Evolutionary conservation across 768 basidiomycete genomes (phyloP).

Genomic region (Sarcomyxa edulis): DNA sequence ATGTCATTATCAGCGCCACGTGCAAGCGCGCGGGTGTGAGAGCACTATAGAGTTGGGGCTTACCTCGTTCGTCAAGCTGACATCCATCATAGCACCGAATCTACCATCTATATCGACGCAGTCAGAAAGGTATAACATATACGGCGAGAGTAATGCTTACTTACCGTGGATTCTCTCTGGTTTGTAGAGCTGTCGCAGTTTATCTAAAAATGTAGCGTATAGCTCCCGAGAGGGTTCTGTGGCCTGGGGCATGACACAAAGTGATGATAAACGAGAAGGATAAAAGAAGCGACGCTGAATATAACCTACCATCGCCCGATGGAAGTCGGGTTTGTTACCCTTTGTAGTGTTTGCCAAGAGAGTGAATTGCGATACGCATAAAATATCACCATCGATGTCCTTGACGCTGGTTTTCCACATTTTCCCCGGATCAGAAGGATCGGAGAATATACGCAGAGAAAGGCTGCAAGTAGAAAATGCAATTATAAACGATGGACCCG

Average conservation of each 20-base stretch:
- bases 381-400: slow-evolving; percentile 84
- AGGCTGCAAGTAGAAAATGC: slow-evolving; percentile 48
- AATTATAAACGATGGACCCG: slow-evolving; percentile 8
- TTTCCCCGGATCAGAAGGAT: slow-evolving; percentile 42
- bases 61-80: slow-evolving; percentile 84
- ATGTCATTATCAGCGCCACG: too few relatives aligned
- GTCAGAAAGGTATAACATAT: neutral
- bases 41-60: slow-evolving; percentile 11
- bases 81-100: slow-evolving; percentile 97
- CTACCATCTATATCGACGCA: slow-evolving; percentile 63
- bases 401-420: slow-evolving; percentile 89
- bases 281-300: slow-evolving; percentile 1
- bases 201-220: slow-evolving; percentile 70
- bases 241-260: slow-evolving; percentile 35
- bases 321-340: slow-evolving; percentile 90
- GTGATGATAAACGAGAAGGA: neutral
- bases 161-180: slow-evolving; percentile 77
- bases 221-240: slow-evolving; percentile 59
- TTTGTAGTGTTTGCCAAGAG: slow-evolving; percentile 83
- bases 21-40: too few relatives aligned
- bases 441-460: slow-evolving; percentile 67
- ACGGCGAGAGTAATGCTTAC: slow-evolving; percentile 9
- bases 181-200: slow-evolving; percentile 60
- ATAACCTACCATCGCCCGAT: slow-evolving; percentile 84
- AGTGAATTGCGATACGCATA: slow-evolving; percentile 95